Conservation (phyloP, 2,329 filamentous ascomycete genomes). For the Scedosporium apiospermum region DNA sequence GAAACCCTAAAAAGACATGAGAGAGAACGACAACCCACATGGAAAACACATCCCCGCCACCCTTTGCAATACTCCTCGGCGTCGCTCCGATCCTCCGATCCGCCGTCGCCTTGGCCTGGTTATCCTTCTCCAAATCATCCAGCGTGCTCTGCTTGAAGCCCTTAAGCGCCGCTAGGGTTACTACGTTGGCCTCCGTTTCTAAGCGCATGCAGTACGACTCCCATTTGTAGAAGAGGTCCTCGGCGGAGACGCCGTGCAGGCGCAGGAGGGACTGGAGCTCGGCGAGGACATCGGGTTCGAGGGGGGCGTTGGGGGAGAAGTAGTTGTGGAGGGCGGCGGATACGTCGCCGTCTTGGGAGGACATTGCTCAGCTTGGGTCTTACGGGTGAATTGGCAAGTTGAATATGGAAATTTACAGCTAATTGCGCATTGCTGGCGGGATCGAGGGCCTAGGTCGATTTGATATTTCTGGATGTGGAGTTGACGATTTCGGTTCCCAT, state of each 20-base stretch:
- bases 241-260: conserved; percentile 67
- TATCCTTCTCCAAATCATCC: conserved; percentile 71
- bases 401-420: too few relatives aligned
- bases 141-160: conserved; percentile 82
- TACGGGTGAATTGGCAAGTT: neutral
- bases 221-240: conserved; percentile 98
- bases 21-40: conserved; percentile 41
- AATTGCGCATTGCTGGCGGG: too few relatives aligned
- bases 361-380: neutral
- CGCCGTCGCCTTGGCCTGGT: conserved; percentile 52
- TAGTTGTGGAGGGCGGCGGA: neutral
- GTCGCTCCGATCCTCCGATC: conserved; percentile 55
- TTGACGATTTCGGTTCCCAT: neutral
- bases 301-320: conserved; percentile 13
- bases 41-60: conserved; percentile 64
- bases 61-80: conserved; percentile 48
- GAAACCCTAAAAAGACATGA: neutral
- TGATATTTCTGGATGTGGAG: neutral
- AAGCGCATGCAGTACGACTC: conserved; percentile 96
- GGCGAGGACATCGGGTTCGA: conserved; percentile 67
- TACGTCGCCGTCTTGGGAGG: conserved; percentile 1
- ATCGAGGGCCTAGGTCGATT: neutral
- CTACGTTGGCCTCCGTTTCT: conserved; percentile 64
- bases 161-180: conserved; percentile 58
- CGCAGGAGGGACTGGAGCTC: conserved; percentile 82